phyloP scores from a whole-genome alignment of 352 stramenopile species.

The Plasmopara halstedii region DNA sequence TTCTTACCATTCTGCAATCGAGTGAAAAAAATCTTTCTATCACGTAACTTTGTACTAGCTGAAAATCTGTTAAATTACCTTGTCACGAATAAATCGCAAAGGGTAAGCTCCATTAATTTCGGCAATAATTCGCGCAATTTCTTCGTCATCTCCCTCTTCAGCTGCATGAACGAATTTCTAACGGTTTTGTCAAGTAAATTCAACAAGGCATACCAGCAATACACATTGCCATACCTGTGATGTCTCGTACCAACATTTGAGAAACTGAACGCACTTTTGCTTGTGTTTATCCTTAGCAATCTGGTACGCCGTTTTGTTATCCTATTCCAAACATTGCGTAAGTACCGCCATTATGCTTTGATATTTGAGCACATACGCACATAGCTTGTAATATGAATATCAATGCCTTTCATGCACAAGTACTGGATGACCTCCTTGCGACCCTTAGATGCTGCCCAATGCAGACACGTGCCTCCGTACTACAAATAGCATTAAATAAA shows the following conservation, averaged over 20 bases:
- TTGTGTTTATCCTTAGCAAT: slow-evolving; percentile 87
- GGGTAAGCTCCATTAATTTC: slow-evolving; percentile 77
- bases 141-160: slow-evolving; percentile 74
- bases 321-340: slow-evolving; percentile 21
- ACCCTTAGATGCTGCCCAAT: slow-evolving; percentile 79
- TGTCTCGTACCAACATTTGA: slow-evolving; percentile 85
- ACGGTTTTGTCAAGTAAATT: slow-evolving; percentile 1
- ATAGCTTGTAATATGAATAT: slow-evolving; percentile 86
- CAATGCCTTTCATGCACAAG: slow-evolving; percentile 82
- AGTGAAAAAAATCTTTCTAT: no score
- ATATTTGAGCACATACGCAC: slow-evolving; percentile 28
- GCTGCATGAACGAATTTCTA: slow-evolving; percentile 80
- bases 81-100: slow-evolving; percentile 76
- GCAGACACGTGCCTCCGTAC: slow-evolving; percentile 80
- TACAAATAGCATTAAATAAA: slow-evolving; percentile 10
- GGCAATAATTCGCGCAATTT: slow-evolving; percentile 67
- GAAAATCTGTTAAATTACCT: no score
- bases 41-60: no score
- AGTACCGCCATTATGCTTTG: background rate
- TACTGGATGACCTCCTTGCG: slow-evolving; percentile 86
- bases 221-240: slow-evolving; percentile 43
- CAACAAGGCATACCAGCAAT: background rate
- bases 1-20: slow-evolving; percentile 78
- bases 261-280: slow-evolving; percentile 78
- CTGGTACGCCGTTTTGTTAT: slow-evolving; percentile 86